Evolutionary conservation across 1,284 basidiomycete species (phyloP), one percentile per base, ranked within the genome.

Genomic region (Cryptococcus depauperatus): DNA sequence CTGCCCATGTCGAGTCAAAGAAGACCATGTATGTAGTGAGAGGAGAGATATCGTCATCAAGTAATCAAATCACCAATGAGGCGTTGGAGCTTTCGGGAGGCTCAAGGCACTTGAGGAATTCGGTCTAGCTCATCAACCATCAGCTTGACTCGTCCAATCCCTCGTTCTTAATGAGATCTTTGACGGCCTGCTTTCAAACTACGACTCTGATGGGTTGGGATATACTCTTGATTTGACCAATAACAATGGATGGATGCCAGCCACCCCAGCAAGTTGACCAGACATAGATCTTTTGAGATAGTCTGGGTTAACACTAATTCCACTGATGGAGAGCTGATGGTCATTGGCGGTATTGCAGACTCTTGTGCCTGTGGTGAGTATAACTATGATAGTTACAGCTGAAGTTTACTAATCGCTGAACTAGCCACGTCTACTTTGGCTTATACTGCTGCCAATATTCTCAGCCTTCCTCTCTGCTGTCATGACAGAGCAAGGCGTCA

Each of bases 401-500:
- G 8, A 29, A 9, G 28, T n/a, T 29, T n/a, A 7, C 11, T 40
- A 38, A 46, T 30, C 16, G n/a, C 22, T 5, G 8, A 14, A n/a
- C 11, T 42, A 13, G 10, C 35, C 59, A 55, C 55, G 19, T 50
- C 58, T 2, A 56, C 58, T 2, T 46, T 53, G 26, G 56, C 61
- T 19, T 70, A 68, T 51, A 51, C 67, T 8, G 64, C 61, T 5
- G 38, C 54, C 8, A 64, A 70, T 46, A 34, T 59, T 28, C 46
- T 69, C 37, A 50, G 55, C 3, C 46, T 66, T 3, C 64, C 65
- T n/a, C 44, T 59, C 67, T 10, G 53, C 66, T 2, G 56, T 71
- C 43, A 69, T 70, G 52, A 69, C 68, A 7, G 57, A 61, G n/a
- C 54, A 62, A 8, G 69, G 69, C 30, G 68, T 71, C 28, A 69